These are phyloP conservation scores for Neonectria ditissima DNA, from an alignment of 2,329 filamentous ascomycete species.

Conservation along the genomic window DNA sequence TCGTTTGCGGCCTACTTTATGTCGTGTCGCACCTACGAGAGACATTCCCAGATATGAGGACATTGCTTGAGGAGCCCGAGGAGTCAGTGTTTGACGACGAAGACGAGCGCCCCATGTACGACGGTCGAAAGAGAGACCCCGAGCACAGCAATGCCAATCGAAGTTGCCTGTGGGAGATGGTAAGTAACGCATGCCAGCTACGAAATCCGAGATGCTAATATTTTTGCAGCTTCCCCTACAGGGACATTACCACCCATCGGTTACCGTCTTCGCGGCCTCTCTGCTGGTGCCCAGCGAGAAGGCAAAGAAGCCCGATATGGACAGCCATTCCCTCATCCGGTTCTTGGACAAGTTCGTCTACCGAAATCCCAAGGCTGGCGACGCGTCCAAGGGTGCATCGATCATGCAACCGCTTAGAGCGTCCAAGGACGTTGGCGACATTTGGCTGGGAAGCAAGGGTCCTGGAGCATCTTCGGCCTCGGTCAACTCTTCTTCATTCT, in stretches of 20 bases:
- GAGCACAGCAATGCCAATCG: conserved; percentile 93
- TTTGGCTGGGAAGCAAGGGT: conserved; percentile 66
- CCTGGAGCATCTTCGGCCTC: conserved; percentile 51
- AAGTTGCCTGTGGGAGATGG: conserved; percentile 92
- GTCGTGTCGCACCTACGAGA: conserved; percentile 83
- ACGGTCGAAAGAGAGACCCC: conserved; percentile 91
- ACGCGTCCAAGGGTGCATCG: conserved; percentile 78
- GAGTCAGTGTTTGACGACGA: conserved; percentile 74
- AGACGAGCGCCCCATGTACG: conserved; percentile 67
- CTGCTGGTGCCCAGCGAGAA: conserved; percentile 77
- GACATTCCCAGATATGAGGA: conserved; percentile 82
- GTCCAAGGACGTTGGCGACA: conserved; percentile 65
- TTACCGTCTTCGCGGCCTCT: conserved; percentile 82
- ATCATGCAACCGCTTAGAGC: conserved; percentile 93
- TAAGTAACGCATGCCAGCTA: conserved; percentile 56
- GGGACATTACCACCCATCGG: conserved; percentile 91
- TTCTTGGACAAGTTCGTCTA: conserved; percentile 99
- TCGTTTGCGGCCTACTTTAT: conserved; percentile 93
- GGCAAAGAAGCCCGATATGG: conserved; percentile 89
- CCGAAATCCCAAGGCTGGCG: conserved; percentile 83
- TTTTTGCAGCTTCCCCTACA: conserved; percentile 49
- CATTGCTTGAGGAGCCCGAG: conserved; percentile 84
- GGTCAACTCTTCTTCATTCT: conserved; percentile 91
- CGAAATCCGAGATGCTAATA: conserved; percentile 35
- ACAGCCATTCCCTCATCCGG: conserved; percentile 89